A percentile compares a stretch with the other conserved stretches of the same genome.
Conservation (phyloP, 2,329 filamentous ascomycete genomes). For the Trichoderma sp. region DNA sequence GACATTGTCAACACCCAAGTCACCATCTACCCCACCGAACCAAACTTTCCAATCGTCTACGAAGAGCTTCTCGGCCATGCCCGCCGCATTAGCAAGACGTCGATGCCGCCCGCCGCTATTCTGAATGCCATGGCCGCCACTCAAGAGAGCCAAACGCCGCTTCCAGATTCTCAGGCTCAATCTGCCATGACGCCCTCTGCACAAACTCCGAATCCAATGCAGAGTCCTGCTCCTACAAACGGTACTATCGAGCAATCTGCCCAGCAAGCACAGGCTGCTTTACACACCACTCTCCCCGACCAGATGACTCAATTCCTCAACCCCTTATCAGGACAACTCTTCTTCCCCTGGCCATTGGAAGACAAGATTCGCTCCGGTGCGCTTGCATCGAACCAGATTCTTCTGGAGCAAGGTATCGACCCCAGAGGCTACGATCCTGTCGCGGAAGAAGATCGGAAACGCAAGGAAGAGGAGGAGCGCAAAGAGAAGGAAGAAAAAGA, state of each 20-base stretch:
- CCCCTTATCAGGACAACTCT: slow-evolving; percentile 55
- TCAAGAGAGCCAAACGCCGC: slow-evolving; percentile 33
- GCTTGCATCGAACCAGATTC: slow-evolving; percentile 60
- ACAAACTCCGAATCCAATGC: slow-evolving; percentile 34
- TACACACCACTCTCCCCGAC: slow-evolving; percentile 46
- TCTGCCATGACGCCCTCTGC: slow-evolving; percentile 33
- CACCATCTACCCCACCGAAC: slow-evolving; percentile 51
- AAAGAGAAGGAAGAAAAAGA: slow-evolving; percentile 47
- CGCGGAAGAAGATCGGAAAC: slow-evolving; percentile 50
- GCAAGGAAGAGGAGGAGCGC: slow-evolving; percentile 49
- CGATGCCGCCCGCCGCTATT: slow-evolving; percentile 62
- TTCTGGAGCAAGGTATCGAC: slow-evolving; percentile 61
- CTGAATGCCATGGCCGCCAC: slow-evolving; percentile 38
- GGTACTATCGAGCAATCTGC: slow-evolving; percentile 34
- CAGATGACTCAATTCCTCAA: slow-evolving; percentile 52
- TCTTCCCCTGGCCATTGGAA: slow-evolving; percentile 74
- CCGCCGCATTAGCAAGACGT: slow-evolving; percentile 75
- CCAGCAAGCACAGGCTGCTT: slow-evolving; percentile 33
- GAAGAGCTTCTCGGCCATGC: slow-evolving; percentile 74
- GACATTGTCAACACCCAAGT: slow-evolving; percentile 65
- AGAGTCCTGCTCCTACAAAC: slow-evolving; percentile 35
- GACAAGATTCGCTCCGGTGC: slow-evolving; percentile 67
- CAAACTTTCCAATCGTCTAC: slow-evolving; percentile 60
- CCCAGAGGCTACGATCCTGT: slow-evolving; percentile 58
- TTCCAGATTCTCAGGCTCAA: slow-evolving; percentile 31